Base-by-base conservation (phyloP, 2,329 filamentous ascomycete species). In the Sclerotinia nivalis region DNA sequence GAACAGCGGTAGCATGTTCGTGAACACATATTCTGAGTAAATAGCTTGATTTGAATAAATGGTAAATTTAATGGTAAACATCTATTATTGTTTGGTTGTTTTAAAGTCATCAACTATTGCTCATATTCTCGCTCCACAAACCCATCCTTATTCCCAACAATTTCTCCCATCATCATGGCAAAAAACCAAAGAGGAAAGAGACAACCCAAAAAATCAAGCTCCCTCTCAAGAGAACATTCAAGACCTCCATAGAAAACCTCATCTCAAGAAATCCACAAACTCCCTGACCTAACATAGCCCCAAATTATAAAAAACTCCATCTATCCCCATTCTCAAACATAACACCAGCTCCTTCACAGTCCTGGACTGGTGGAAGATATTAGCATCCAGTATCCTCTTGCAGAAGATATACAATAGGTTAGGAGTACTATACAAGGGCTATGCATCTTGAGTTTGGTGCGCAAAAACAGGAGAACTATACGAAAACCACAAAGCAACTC, bases 361-460 rank as follows among this genome's bases (percentile, higher is more conserved):
- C 18, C 54, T 22, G 9, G 20, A 37, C 28, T 55, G 15, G 25
- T 25, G 25, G 18, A 31, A 55, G 25, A 55, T 1, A 4, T n/a
- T n/a, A n/a, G n/a, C n/a, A n/a, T n/a, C 8, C 10, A 18, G n/a
- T 31, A 28, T 18, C 15, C 28, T 55, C 25, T 5, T 31, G 31
- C 25, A 20, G 15, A 10, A 31, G 3, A 9, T 10, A 25, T 5
- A 25, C 5, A 6, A 6, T 2, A 25, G 7, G 25, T n/a, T 52
- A 28, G 12, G 15, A 25, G 0, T 4, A 1, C 13, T 50, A 54
- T 6, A 8, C 5, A 3, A 18, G 13, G 18, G 7, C n/a, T 2
- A 28, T 8, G 2, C 0, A 28, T 9, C 1, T 6, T 13, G 8
- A 54, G 2, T 4, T 4, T 10, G n/a, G 1, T 12, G 1, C 4